A percentile compares a stretch with the other conserved stretches of the same genome.
Evolutionary conservation across 768 basidiomycete genomes (phyloP).

Genomic region (Russula earlei): DNA sequence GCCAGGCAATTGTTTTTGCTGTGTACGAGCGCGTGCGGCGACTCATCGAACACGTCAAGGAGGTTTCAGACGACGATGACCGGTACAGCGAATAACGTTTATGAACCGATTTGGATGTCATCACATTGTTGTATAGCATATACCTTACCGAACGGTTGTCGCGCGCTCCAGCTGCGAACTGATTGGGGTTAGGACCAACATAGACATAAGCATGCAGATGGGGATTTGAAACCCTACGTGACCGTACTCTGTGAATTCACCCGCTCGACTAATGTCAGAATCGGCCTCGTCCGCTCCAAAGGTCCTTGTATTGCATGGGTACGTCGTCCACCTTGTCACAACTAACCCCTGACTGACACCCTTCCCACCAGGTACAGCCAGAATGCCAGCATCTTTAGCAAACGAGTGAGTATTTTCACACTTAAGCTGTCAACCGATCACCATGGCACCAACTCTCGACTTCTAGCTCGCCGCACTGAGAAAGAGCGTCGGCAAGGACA

Average conservation of each 20-base stretch:
- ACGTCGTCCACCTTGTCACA: neutral
- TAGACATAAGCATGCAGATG: too few species aligned
- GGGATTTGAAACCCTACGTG: too few species aligned
- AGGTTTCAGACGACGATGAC: slow-evolving; percentile 45
- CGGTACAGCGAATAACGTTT: slow-evolving; percentile 49
- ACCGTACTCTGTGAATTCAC: too few species aligned
- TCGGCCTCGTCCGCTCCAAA: neutral
- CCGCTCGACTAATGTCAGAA: neutral
- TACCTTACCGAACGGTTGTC: neutral
- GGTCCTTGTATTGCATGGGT: slow-evolving; percentile 15
- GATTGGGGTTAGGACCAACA: neutral
- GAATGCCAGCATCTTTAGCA: slow-evolving; percentile 58
- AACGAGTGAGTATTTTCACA: slow-evolving; percentile 39
- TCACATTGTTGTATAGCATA: neutral
- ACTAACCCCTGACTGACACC: neutral
- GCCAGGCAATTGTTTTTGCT: slow-evolving; percentile 94
- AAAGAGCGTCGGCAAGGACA: slow-evolving; percentile 49
- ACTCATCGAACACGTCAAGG: slow-evolving; percentile 59
- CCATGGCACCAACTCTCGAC: neutral
- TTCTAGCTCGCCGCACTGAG: slow-evolving; percentile 58
- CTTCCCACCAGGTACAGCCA: slow-evolving; percentile 44
- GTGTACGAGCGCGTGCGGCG: slow-evolving; percentile 87
- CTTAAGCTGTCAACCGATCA: neutral
- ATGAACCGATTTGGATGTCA: neutral
- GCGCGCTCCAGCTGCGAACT: neutral